phyloP scores from a whole-genome alignment of 2,329 filamentous ascomycete species.

The Parafenestella ontariensis region DNA sequence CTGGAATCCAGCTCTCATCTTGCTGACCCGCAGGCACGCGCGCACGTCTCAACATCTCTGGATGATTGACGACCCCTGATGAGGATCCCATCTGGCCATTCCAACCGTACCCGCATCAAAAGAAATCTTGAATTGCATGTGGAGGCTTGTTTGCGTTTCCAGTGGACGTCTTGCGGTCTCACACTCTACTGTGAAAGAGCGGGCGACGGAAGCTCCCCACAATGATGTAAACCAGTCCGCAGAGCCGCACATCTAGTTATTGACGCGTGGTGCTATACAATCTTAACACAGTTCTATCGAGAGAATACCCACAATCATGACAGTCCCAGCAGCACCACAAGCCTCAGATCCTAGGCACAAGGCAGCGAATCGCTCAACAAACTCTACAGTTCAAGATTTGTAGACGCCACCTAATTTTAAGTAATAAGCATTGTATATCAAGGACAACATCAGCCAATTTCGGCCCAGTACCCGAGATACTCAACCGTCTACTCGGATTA shows the following conservation, averaged over 20 bases:
- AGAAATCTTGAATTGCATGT: constrained; percentile 7
- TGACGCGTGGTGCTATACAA: neutral
- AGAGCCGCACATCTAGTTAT: too few relatives aligned
- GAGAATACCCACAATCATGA: constrained; percentile 1
- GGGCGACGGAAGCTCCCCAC: neutral
- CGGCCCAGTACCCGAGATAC: too few relatives aligned
- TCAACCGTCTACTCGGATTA: too few relatives aligned
- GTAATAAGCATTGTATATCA: neutral
- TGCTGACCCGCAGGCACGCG: neutral
- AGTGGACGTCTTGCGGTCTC: constrained; percentile 4
- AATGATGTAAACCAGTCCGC: neutral
- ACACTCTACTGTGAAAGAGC: too few relatives aligned
- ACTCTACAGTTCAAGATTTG: neutral
- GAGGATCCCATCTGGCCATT: constrained; percentile 35
- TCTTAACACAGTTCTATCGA: neutral
- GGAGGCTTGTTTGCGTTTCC: constrained; percentile 8
- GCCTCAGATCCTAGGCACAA: neutral
- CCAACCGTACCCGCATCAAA: constrained; percentile 21
- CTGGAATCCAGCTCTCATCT: neutral
- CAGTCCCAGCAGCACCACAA: constrained; percentile 2
- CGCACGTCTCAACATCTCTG: constrained; percentile 5
- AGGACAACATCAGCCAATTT: neutral
- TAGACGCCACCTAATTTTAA: neutral
- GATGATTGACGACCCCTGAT: constrained; percentile 8
- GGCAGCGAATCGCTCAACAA: neutral